Conservation (phyloP, 2,329 filamentous ascomycete genomes). For the Madurella fahalii region DNA sequence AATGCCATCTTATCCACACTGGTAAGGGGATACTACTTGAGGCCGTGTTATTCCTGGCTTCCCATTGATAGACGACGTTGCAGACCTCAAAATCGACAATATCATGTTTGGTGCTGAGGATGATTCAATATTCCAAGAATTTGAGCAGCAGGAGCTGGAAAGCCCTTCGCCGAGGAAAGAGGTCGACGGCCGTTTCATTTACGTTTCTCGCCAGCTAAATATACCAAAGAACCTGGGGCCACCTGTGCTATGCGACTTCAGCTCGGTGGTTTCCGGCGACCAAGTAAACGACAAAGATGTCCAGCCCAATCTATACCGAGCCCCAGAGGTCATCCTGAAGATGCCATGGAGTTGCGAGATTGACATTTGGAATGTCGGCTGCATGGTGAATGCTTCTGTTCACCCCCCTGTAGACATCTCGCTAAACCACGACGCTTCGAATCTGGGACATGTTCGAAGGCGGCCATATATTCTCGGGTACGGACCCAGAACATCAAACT, state of each 20-base stretch:
- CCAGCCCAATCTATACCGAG: slow-evolving; percentile 40
- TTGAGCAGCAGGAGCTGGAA: slow-evolving; percentile 28
- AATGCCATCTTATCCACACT: slow-evolving; percentile 44
- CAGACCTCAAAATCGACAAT: slow-evolving; percentile 5
- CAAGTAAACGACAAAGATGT: slow-evolving; percentile 33
- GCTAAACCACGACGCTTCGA: slow-evolving; percentile 26
- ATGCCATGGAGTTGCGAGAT: slow-evolving; percentile 42
- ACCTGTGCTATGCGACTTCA: slow-evolving; percentile 47
- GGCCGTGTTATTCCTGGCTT: neutral
- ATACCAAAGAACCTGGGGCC: slow-evolving; percentile 31
- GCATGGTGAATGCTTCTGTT: slow-evolving; percentile 38
- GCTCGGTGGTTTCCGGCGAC: slow-evolving; percentile 39
- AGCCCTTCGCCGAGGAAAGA: slow-evolving; percentile 41
- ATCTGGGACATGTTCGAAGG: slow-evolving; percentile 49
- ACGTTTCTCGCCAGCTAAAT: slow-evolving; percentile 38
- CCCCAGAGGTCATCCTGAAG: slow-evolving; percentile 45
- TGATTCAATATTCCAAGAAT: neutral
- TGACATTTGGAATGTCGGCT: slow-evolving; percentile 51
- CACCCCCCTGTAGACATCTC: slow-evolving; percentile 2
- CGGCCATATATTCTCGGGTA: slow-evolving; percentile 36
- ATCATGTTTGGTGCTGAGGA: slow-evolving; percentile 3
- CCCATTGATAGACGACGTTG: neutral
- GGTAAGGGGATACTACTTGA: slow-evolving; percentile 22
- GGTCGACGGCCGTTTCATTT: slow-evolving; percentile 38
- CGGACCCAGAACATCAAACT: neutral